Evolutionary conservation across 169 alveolate genomes (phyloP), one percentile per base, ranked within the genome.

Genomic region (Plasmodium adleri): DNA sequence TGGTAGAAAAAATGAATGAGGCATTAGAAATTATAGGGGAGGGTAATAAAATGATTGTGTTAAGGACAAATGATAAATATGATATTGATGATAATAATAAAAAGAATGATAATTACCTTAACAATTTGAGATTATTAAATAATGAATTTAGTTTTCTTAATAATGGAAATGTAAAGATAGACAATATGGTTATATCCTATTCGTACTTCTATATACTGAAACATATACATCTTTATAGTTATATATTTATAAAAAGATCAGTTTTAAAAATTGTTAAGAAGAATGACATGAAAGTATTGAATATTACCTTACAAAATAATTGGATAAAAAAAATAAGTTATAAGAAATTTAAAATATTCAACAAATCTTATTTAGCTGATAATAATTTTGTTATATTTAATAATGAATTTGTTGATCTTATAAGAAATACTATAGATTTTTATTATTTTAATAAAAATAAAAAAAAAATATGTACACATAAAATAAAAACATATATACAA

Each of bases 31-130:
- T 85, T 17, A 26, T 85, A 8, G 92, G 92, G 17, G 92, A 85
- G 71, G 92, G 92, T 9, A 45, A 59, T 54, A 85, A 71, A 45
- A 45, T 85, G 92, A 60, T 85, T 32, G 92, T 85, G 43, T 15
- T 85, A 39, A 70, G 63, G 43, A 72, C 32, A 64, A 59, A 24
- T 6, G 74, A 63, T 13, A 74, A 64, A 43, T 49, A 64, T 28
- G 54, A 64, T 13, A 56, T 24, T 17, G 62, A 70, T 50, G 62
- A 12, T 26, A 62, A 45, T n/a, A 74, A 64, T 22, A 52, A 64
- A 26, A 71, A 43, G 39, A 71, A 52, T 5, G 62, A 12, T n/a
- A 72, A 45, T n/a, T 45, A 17, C 15, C 8, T 20, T 45, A 20
- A 75, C 28, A 17, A 75, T 15, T 47, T 24, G 45, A 47, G 54